These are phyloP conservation scores for Tritrichomonas musculus DNA, from an alignment of 208 protist species.

Conservation along the genomic window DNA sequence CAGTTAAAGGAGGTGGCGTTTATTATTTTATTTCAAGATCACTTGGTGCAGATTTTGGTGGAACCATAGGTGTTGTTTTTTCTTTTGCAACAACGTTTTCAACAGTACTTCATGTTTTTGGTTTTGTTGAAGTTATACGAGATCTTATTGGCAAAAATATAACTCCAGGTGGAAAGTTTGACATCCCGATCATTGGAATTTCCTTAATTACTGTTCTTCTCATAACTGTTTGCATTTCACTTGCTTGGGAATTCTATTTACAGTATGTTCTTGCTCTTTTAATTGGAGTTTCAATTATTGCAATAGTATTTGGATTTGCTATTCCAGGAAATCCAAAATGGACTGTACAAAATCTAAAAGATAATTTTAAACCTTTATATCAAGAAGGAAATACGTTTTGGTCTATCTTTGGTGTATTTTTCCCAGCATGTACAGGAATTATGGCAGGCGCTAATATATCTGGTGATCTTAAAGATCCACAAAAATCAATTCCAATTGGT, in stretches of 20 bases:
- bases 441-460: conserved; percentile 63
- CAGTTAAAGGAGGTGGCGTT: conserved; percentile 6
- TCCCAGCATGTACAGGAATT: conserved; percentile 64
- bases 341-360: background rate
- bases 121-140: background rate
- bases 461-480: conserved; percentile 59
- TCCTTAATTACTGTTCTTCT: background rate
- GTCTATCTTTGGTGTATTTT: conserved; percentile 57
- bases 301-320: background rate
- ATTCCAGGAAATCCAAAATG: conserved; percentile 19
- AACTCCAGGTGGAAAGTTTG: background rate
- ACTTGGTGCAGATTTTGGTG: conserved; percentile 34
- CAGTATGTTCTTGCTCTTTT: background rate
- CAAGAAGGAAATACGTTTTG: background rate
- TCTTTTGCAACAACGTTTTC: background rate
- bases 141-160: background rate
- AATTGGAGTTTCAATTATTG: background rate
- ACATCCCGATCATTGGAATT: background rate
- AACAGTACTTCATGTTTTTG: background rate
- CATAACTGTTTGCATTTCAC: background rate
- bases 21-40: conserved; percentile 30
- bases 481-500: conserved; percentile 53
- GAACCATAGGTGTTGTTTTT: conserved; percentile 26
- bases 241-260: background rate
- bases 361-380: background rate